Percentiles rank a stretch among this genome's conserved stretches.
Evolutionary conservation across 305 asterid species (phyloP).

Genomic region (Rubia occidens): DNA sequence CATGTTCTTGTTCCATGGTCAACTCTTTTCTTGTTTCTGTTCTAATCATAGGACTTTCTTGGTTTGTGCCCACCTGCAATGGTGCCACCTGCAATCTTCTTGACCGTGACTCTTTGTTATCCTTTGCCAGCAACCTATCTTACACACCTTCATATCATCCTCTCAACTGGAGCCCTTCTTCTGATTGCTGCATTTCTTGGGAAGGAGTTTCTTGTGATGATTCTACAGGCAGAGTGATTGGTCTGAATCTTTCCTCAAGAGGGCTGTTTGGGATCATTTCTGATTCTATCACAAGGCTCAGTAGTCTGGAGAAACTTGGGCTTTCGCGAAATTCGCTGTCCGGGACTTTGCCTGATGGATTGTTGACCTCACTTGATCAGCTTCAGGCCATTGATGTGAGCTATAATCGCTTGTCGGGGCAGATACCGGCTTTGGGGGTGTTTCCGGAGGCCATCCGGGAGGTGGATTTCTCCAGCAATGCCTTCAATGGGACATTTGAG

Average conservation of each 20-base stretch:
- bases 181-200: conserved; percentile 76
- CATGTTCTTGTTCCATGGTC: conserved; percentile 19
- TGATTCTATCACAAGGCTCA: conserved; percentile 40
- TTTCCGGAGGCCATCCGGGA: conserved; percentile 29
- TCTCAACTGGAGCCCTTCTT: conserved; percentile 43
- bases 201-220: conserved; percentile 65
- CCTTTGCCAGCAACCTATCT: conserved; percentile 34
- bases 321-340: conserved; percentile 51
- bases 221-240: conserved; percentile 33
- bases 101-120: conserved; percentile 45
- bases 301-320: conserved; percentile 35
- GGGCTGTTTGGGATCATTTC: conserved; percentile 50
- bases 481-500: conserved; percentile 42
- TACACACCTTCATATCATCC: conserved; percentile 36
- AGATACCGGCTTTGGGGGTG: conserved; percentile 23
- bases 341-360: conserved; percentile 45
- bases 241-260: conserved; percentile 50
- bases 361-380: conserved; percentile 35
- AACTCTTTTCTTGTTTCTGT: conserved; percentile 19
- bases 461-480: conserved; percentile 62
- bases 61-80: conserved; percentile 26
- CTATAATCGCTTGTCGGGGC: conserved; percentile 50
- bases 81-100: conserved; percentile 37
- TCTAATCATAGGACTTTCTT: conserved; percentile 21
- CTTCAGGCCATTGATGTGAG: conserved; percentile 50